Conservation (phyloP, 345 rosid species). For the Fremontodendron californicum region DNA sequence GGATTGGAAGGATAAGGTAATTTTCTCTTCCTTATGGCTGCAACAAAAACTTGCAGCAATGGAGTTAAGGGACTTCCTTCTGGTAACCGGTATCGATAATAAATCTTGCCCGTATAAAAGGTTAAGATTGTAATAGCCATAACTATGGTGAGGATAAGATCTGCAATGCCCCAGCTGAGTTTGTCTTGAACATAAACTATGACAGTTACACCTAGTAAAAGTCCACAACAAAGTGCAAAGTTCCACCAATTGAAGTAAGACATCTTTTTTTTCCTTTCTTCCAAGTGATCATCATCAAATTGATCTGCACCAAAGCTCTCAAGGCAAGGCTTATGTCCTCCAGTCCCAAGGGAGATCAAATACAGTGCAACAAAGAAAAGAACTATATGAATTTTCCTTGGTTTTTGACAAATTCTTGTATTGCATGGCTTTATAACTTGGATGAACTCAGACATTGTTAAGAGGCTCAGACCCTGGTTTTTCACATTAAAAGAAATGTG, state of each 20-base stretch:
- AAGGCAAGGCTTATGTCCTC: slow-evolving; percentile 45
- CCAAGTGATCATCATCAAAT: slow-evolving; percentile 39
- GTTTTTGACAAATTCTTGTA: slow-evolving; percentile 8
- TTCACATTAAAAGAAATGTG: not conserved
- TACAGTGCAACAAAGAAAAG: slow-evolving; percentile 39
- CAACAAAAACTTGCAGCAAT: slow-evolving; percentile 37
- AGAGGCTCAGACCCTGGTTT: slow-evolving; percentile 41
- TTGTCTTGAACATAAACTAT: slow-evolving; percentile 37
- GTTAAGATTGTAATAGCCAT: slow-evolving; percentile 28
- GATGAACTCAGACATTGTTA: slow-evolving; percentile 38
- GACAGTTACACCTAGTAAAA: slow-evolving; percentile 36
- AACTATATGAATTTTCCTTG: slow-evolving; percentile 36
- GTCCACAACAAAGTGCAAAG: slow-evolving; percentile 43
- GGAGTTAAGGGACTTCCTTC: slow-evolving; percentile 40
- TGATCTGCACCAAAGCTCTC: slow-evolving; percentile 55
- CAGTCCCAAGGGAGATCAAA: slow-evolving; percentile 38
- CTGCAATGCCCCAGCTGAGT: slow-evolving; percentile 33
- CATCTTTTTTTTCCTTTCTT: slow-evolving; percentile 45
- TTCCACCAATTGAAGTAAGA: slow-evolving; percentile 54
- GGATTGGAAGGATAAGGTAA: slow-evolving; percentile 29
- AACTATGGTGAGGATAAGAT: slow-evolving; percentile 27
- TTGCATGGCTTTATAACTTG: slow-evolving; percentile 34
- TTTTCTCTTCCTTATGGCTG: slow-evolving; percentile 35
- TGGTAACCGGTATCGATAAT: slow-evolving; percentile 33
- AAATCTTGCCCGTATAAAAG: slow-evolving; percentile 28